Evolutionary conservation across 805 yeast genomes (phyloP).

Genomic region (Middelhovenomyces tepae): DNA sequence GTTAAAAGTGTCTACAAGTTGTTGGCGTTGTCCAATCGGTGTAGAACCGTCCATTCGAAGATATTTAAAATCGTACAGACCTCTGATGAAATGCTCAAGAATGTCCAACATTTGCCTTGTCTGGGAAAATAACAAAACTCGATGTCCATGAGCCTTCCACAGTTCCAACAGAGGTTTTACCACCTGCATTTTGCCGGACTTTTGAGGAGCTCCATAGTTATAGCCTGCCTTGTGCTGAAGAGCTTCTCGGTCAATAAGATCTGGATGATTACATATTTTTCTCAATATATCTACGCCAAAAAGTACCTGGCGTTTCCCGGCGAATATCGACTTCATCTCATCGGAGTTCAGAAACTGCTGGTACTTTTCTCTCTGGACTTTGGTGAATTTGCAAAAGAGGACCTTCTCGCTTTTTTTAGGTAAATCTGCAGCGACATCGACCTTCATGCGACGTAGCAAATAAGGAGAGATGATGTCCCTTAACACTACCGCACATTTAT

Average conservation of each 20-base stretch:
- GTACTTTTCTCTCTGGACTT: conserved; percentile 65
- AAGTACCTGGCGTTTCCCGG: conserved; percentile 71
- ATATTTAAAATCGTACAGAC: conserved; percentile 36
- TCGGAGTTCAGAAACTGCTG: conserved; percentile 65
- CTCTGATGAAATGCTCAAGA: conserved; percentile 54
- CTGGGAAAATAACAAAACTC: conserved; percentile 81
- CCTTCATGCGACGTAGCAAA: conserved; percentile 73
- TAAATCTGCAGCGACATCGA: conserved; percentile 89
- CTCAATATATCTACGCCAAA: conserved; percentile 85
- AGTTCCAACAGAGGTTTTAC: conserved; percentile 60
- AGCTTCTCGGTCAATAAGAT: conserved; percentile 47
- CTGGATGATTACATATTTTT: conserved; percentile 96
- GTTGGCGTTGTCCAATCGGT: conserved; percentile 65
- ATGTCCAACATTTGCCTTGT: conserved; percentile 91
- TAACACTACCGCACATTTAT: conserved; percentile 86
- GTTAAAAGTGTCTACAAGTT: conserved; percentile 74
- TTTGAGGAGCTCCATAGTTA: conserved; percentile 36
- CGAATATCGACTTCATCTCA: conserved; percentile 61
- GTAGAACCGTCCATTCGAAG: conserved; percentile 95
- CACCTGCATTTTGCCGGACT: conserved; percentile 88
- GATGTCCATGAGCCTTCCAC: conserved; percentile 73
- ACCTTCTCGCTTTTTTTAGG: conserved; percentile 95
- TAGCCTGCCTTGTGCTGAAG: conserved; percentile 27
- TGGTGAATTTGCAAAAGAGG: conserved; percentile 77
- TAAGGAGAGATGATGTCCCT: conserved; percentile 88